Base-by-base conservation (phyloP, 2,329 filamentous ascomycete genomes). In the Dryadomyces sulphureus region DNA sequence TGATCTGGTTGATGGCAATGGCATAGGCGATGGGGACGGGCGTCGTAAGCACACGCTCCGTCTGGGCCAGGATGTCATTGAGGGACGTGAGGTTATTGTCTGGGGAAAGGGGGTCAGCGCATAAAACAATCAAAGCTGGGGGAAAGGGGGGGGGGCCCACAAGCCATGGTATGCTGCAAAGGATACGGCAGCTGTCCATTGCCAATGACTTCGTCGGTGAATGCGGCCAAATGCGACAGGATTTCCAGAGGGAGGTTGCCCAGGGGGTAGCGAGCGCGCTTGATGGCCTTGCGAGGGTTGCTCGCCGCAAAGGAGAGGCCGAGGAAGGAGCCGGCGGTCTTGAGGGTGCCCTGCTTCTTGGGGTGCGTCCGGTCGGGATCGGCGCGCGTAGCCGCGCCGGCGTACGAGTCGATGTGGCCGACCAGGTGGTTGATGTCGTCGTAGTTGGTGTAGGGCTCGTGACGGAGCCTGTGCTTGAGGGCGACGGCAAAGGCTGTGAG, bases 1-100 rank as follows among this genome's bases (percentile, higher is more conserved):
- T 81, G 55, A 87, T 86, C 60, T 86, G 82, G 14, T 77, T 73
- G 56, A 85, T 84, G 53, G 81, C 74, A 54, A 87, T 86, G 53
- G 72, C 75, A 65, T 86, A 86, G 32, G 81, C 82, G 44, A 81
- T 68, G 0, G 82, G 82, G 0, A 86, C 67, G 80, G 50, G 82
- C 1, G 81, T 86, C 55, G 77, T 79, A 32, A 85, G 72, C 9
- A 87, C 77, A 46, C 81, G 76, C 56, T 87, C 81, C 38, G 75
- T 75, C 41, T 78, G 75, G 7, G 73, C 72, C 32, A 83, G 66
- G 43, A 77, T 70, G 52, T 86, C 81, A 54, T 78, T 80, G 41
- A 86, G 62, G 2, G 67, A 59, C 32, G 69, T 64, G 7, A 85
- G 60, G 48, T 60, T 61, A 53, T 60, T 62, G 52, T 58, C 46